Conservation (phyloP, 768 basidiomycete genomes). For the Suillus subluteus region DNA sequence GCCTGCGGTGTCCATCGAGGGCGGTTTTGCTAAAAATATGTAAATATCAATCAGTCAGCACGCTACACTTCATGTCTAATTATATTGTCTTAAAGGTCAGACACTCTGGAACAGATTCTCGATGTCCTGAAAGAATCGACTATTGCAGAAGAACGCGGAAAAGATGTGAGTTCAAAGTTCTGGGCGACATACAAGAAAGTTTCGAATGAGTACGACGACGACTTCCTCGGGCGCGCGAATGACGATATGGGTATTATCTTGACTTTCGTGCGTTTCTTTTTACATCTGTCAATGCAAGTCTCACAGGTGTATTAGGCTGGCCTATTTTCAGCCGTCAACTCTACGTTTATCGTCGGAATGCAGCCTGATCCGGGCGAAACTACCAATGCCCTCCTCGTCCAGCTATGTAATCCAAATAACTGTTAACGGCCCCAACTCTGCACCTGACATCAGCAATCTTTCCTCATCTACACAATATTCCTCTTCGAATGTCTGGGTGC, state of each 20-base stretch:
- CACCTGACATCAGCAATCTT: not conserved
- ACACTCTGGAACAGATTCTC: not conserved
- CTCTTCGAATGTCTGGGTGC: not conserved
- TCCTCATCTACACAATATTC: not conserved
- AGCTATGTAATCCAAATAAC: not conserved
- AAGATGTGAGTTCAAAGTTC: not conserved
- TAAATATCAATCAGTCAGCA: not conserved
- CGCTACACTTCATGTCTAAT: not conserved
- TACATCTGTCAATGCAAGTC: not conserved
- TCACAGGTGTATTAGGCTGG: not conserved
- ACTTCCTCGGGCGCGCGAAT: not conserved
- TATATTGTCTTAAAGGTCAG: not conserved
- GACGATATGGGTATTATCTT: constrained; percentile 6
- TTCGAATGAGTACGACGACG: not conserved
- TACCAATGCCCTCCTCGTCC: not conserved
- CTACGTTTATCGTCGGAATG: constrained; percentile 3
- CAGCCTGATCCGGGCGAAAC: not conserved
- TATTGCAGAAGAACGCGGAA: not conserved
- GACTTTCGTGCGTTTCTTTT: not conserved
- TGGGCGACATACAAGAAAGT: not conserved
- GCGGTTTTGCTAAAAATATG: not conserved
- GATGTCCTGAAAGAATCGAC: not conserved
- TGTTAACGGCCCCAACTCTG: not conserved
- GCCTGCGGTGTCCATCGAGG: not conserved
- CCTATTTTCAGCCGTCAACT: constrained; percentile 5